phyloP scores from a whole-genome alignment of 345 rosid species.

The Clausena lansium region DNA sequence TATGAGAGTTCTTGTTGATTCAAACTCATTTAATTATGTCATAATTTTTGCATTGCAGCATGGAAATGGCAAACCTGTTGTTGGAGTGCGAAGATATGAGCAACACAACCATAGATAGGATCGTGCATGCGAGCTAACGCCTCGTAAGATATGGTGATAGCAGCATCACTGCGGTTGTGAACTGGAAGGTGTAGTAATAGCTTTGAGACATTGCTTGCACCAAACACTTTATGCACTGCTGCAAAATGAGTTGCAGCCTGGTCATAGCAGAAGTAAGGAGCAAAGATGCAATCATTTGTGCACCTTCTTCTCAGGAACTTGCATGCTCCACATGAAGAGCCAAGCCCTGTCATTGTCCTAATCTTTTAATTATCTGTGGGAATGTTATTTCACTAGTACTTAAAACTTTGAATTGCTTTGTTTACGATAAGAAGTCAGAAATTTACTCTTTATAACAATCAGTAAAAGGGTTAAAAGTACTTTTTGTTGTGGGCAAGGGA shows the following conservation, averaged over 20 bases:
- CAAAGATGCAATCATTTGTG: conserved; percentile 60
- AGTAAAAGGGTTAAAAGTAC: conserved; percentile 17
- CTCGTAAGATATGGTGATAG: conserved; percentile 60
- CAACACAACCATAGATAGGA: conserved; percentile 65
- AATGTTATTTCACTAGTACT: conserved; percentile 22
- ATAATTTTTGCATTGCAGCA: not conserved
- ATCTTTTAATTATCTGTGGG: conserved; percentile 24
- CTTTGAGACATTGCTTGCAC: conserved; percentile 80
- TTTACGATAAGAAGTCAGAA: conserved; percentile 27
- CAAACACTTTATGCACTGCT: conserved; percentile 78
- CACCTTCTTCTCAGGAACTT: conserved; percentile 78
- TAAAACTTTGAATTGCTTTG: conserved; percentile 13
- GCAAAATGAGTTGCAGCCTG: conserved; percentile 64
- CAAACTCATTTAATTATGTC: not conserved
- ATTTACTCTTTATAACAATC: conserved; percentile 46
- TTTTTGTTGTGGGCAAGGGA: conserved; percentile 27
- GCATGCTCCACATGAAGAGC: conserved; percentile 88
- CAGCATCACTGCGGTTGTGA: conserved; percentile 53
- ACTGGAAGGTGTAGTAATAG: conserved; percentile 52
- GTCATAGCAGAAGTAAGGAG: conserved; percentile 70
- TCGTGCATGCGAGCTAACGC: conserved; percentile 64
- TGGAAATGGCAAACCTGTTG: conserved; percentile 50
- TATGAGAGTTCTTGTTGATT: not conserved
- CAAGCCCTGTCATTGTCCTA: conserved; percentile 64
- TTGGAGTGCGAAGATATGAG: conserved; percentile 65